Percentiles rank a stretch among this genome's conserved stretches.
Conservation (phyloP, 352 stramenopile species). For the Globisporangium orthogonon region DNA sequence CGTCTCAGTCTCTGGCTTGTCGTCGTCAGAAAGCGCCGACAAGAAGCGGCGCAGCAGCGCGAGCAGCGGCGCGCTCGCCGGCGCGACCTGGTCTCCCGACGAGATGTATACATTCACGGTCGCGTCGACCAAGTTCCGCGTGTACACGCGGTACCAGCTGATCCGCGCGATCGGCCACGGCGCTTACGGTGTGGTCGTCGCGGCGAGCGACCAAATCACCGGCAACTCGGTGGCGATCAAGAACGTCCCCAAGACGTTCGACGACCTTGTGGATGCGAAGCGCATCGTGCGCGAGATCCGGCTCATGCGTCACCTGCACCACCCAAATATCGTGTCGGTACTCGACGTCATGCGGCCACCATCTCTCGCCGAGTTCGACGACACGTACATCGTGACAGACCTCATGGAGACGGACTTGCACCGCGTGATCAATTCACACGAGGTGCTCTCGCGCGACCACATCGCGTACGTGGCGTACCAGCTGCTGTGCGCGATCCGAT, state of each 20-base stretch:
- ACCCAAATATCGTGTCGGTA: slow-evolving; percentile 68
- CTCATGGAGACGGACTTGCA: slow-evolving; percentile 82
- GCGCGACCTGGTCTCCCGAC: slow-evolving; percentile 15
- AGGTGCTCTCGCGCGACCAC: slow-evolving; percentile 64
- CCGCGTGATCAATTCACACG: slow-evolving; percentile 72
- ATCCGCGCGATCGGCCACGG: slow-evolving; percentile 78
- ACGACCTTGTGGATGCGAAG: slow-evolving; percentile 81
- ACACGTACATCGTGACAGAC: slow-evolving; percentile 83
- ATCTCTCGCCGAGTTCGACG: slow-evolving; percentile 66
- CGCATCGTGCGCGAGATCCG: slow-evolving; percentile 82
- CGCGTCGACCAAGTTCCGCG: slow-evolving; percentile 77
- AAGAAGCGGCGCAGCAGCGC: background rate
- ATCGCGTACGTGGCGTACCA: slow-evolving; percentile 85
- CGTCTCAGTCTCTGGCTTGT: background rate
- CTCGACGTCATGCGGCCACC: slow-evolving; percentile 73
- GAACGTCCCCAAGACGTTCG: slow-evolving; percentile 82
- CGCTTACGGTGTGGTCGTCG: slow-evolving; percentile 77
- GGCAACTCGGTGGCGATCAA: slow-evolving; percentile 83
- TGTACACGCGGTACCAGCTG: slow-evolving; percentile 79
- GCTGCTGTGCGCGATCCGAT: slow-evolving; percentile 67
- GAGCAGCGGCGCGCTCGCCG: background rate
- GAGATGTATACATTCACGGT: slow-evolving; percentile 85
- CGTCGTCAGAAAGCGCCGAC: background rate
- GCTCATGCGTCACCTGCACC: slow-evolving; percentile 69
- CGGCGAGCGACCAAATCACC: slow-evolving; percentile 71